A percentile compares a stretch with the other conserved stretches of the same genome.
Conservation (phyloP, 805 yeast genomes). For the Candida easanensis region DNA sequence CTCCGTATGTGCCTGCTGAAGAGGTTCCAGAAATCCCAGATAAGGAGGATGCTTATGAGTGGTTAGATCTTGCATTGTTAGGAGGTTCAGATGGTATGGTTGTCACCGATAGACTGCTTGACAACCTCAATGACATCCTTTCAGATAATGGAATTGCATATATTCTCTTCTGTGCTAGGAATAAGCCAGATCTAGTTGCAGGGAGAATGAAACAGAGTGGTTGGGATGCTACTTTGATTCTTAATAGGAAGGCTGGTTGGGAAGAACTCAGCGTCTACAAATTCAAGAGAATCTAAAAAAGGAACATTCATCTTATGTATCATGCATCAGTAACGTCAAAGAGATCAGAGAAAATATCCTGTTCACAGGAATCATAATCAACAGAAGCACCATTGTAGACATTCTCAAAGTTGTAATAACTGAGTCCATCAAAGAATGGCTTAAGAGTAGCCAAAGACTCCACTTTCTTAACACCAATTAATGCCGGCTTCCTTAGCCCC, state of each 20-base stretch:
- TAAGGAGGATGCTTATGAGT: slow-evolving; percentile 46
- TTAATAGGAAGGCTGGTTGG: slow-evolving; percentile 89
- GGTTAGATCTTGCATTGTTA: slow-evolving; percentile 87
- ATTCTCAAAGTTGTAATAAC: slow-evolving; percentile 64
- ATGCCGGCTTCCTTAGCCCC: slow-evolving; percentile 31
- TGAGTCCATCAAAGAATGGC: slow-evolving; percentile 62
- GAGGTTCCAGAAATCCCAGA: slow-evolving; percentile 60
- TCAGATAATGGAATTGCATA: slow-evolving; percentile 71
- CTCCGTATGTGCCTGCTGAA: slow-evolving; percentile 95
- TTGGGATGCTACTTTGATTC: slow-evolving; percentile 56
- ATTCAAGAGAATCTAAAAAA: slow-evolving; percentile 35
- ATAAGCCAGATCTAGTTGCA: slow-evolving; percentile 67
- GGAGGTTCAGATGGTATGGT: slow-evolving; percentile 94
- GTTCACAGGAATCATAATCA: slow-evolving; percentile 46
- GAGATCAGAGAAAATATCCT: slow-evolving; percentile 60
- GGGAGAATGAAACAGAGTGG: slow-evolving; percentile 41
- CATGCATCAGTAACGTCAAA: slow-evolving; percentile 26
- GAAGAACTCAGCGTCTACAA: slow-evolving; percentile 79
- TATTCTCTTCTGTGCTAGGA: slow-evolving; percentile 87
- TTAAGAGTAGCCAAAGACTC: slow-evolving; percentile 46
- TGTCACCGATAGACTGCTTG: slow-evolving; percentile 65
- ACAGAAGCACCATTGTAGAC: slow-evolving; percentile 48
- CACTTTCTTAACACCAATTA: slow-evolving; percentile 40
- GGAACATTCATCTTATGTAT: neutral
- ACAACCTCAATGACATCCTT: slow-evolving; percentile 50